phyloP scores from a whole-genome alignment of 2,329 filamentous ascomycete species.

The Pochonia chlamydosporia region DNA sequence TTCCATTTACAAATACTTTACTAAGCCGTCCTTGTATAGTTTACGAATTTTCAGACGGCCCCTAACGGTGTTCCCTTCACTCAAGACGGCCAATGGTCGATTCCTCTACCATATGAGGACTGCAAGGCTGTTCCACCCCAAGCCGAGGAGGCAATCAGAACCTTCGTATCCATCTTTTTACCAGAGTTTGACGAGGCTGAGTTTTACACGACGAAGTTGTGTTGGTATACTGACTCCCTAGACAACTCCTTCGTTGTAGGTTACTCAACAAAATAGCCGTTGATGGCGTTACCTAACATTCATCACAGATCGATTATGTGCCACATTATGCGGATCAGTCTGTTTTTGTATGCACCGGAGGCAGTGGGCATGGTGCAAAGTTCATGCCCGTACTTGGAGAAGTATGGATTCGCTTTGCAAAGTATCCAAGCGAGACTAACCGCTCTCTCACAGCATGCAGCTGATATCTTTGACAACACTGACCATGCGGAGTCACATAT shows the following conservation, averaged over 20 bases:
- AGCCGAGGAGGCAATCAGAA: constrained; percentile 17
- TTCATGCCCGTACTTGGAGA: constrained; percentile 28
- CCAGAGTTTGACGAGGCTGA: constrained; percentile 19
- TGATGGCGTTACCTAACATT: not conserved
- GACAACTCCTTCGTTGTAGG: constrained; percentile 26
- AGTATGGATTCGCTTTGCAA: constrained; percentile 10
- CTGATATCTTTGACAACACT: constrained; percentile 22
- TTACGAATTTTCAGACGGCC: constrained; percentile 25
- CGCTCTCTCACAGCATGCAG: constrained; percentile 19
- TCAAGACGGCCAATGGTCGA: constrained; percentile 24
- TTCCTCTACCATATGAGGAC: constrained; percentile 19
- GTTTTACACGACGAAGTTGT: constrained; percentile 21
- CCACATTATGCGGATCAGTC: constrained; percentile 21
- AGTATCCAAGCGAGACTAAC: not conserved
- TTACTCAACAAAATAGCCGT: not conserved
- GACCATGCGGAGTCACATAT: constrained; percentile 21
- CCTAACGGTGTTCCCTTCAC: constrained; percentile 20
- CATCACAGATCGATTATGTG: constrained; percentile 24
- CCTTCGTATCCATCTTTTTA: constrained; percentile 18
- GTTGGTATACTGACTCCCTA: constrained; percentile 30
- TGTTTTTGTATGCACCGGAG: constrained; percentile 28
- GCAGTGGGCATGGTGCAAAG: constrained; percentile 30
- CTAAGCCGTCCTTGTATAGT: constrained; percentile 12
- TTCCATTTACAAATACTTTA: not conserved
- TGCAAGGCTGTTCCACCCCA: constrained; percentile 7